phyloP scores from a whole-genome alignment of 2,329 filamentous ascomycete species.

The Diaporthe sp. region DNA sequence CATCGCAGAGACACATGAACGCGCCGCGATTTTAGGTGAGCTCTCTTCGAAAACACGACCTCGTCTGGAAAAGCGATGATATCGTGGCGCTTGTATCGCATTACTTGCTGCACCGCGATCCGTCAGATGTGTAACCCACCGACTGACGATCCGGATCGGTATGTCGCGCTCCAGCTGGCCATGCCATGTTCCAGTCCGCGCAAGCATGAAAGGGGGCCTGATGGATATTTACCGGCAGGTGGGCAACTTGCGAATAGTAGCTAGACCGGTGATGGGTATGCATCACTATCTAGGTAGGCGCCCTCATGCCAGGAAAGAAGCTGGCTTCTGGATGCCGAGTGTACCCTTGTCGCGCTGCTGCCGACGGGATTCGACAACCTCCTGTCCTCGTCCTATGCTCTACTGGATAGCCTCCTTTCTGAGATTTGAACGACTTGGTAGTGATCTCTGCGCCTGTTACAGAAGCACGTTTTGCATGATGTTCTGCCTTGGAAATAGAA shows the following conservation, averaged over 20 bases:
- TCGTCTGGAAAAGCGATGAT: background rate
- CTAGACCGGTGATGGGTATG: background rate
- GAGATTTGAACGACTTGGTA: background rate
- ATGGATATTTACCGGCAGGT: background rate
- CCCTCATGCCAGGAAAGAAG: background rate
- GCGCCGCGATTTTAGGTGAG: too few relatives aligned
- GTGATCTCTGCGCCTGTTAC: conserved; percentile 15
- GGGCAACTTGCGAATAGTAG: background rate
- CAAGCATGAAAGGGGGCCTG: background rate
- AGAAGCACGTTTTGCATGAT: conserved; percentile 17
- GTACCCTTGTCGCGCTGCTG: background rate
- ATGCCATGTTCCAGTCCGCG: conserved; percentile 10
- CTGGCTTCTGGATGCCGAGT: background rate
- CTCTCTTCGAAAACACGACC: background rate
- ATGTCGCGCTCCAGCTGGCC: background rate
- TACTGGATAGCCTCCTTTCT: background rate
- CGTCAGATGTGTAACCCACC: background rate
- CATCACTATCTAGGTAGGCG: background rate
- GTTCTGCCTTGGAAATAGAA: conserved; percentile 31
- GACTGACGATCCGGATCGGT: conserved; percentile 12
- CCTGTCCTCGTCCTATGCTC: background rate
- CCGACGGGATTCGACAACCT: background rate
- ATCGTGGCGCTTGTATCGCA: background rate
- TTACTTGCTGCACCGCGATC: background rate
- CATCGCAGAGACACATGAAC: background rate